Evolutionary conservation across 2,329 filamentous ascomycete genomes (phyloP).

Genomic region (Botrytis fragariae): DNA sequence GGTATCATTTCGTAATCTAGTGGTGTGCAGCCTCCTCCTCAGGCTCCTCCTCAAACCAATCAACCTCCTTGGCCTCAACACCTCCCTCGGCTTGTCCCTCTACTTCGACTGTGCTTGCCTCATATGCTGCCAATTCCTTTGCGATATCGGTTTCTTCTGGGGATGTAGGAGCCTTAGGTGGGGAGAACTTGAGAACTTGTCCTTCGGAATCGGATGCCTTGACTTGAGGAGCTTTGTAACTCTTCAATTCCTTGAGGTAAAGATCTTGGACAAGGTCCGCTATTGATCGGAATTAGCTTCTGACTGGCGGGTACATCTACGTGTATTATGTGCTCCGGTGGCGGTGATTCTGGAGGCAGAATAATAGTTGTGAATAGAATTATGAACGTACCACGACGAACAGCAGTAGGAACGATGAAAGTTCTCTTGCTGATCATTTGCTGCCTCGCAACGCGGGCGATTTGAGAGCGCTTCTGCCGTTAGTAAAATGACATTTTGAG

Average conservation of each 20-base stretch:
- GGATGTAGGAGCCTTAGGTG: slow-evolving; percentile 78
- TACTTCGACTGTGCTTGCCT: slow-evolving; percentile 88
- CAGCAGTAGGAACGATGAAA: slow-evolving; percentile 39
- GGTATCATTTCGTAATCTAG: slow-evolving; percentile 27
- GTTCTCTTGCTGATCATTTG: slow-evolving; percentile 37
- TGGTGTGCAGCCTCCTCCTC: slow-evolving; percentile 47
- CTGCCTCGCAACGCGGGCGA: slow-evolving; percentile 38
- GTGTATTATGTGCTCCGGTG: not conserved
- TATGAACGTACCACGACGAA: slow-evolving; percentile 38
- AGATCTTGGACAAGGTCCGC: slow-evolving; percentile 97
- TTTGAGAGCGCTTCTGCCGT: slow-evolving; percentile 38
- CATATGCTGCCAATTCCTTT: slow-evolving; percentile 89
- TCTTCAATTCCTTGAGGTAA: slow-evolving; percentile 93
- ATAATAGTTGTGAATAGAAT: slow-evolving; percentile 7
- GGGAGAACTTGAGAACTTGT: slow-evolving; percentile 82
- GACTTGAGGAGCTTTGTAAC: slow-evolving; percentile 82
- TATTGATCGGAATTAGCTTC: slow-evolving; percentile 43
- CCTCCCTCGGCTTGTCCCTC: slow-evolving; percentile 74
- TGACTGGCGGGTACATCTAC: not conserved
- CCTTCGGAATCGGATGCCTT: slow-evolving; percentile 86
- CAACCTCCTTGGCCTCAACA: slow-evolving; percentile 54
- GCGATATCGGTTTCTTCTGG: slow-evolving; percentile 94
- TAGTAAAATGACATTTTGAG: slow-evolving; percentile 26
- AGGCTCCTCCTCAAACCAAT: slow-evolving; percentile 82
- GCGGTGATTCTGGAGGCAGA: not conserved